Base-by-base conservation (phyloP, 257 asterid genomes). In the Nicotiana noctiflora region DNA sequence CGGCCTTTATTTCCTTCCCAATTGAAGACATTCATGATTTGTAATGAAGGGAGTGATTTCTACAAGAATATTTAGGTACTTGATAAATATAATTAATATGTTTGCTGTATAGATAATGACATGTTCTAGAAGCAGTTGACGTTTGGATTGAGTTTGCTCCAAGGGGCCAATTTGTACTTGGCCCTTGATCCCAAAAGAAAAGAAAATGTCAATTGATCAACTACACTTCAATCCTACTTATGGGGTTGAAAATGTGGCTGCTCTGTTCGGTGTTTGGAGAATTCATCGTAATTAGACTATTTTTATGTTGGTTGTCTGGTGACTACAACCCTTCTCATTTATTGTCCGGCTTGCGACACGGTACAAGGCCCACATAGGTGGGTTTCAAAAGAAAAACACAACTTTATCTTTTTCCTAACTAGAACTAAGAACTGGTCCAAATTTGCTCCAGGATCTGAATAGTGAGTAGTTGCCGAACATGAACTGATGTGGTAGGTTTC, bases 401-500 rank as follows among this genome's bases (percentile, higher is more conserved):
- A 55, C 17, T 14, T 55, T 23, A 55, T 55, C 8, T 49, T 55
- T 21, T 55, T 55, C 60, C 60, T 14, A 55, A 55, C 2, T 55
- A 55, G 21, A 55, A 55, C 18, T 55, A 64, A 64, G 3, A n/a
- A 31, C 72, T 31, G 18, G 74, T 32, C 29, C 29, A 67, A 31
- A 66, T 5, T n/a, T 68, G 31, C 32, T 68, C 8, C 18, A 0
- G 56, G 21, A 40, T 40, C 77, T 44, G 77, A 32, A 44, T 40
- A 70, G 44, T 11, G 21, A 55, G 57, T 40, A 40, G 31, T 70
- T 70, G 57, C 27, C 77, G 21, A 40, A 44, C 56, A 40, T 51
- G 27, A 40, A 70, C 77, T 40, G 44, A 19, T 68, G 17, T 67
- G 77, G 77, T 68, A 70, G 57, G 77, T 70, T 23, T 70, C 40